Evolutionary conservation across 2,329 filamentous ascomycete genomes (phyloP), one percentile per base, ranked within the genome.

Genomic region (Raffaelea deltoideospora): DNA sequence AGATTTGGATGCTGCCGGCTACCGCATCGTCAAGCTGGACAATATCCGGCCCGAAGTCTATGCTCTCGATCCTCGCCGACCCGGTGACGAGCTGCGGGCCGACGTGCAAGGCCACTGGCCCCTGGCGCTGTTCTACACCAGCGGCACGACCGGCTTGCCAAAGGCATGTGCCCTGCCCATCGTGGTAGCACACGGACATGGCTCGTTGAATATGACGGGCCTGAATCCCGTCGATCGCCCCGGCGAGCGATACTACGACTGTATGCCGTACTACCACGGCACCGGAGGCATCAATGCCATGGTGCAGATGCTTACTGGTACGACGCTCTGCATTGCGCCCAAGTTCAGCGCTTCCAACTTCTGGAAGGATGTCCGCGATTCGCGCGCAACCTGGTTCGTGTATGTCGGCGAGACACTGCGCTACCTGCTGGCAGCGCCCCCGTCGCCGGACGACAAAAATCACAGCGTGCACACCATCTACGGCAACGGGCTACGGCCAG

Each of bases 371-470:
- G 63, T 85, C 17, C 69, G 75, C 32, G 76, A 76, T 40, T 76
- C 73, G 0, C 57, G 67, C 13, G 72, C 80, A 1, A 85, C 79
- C 0, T 69, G 72, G 48, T 81, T 86, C 45, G 72, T 80, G 15
- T 87, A 87, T 49, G 81, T 87, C 3, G 81, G 81, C 47, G 81
- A 87, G 52, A 83, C 78, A 0, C 70, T 80, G 7, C 69, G 81
- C 1, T 87, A 86, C 46, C 64, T 87, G 1, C 65, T 86, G 11
- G 74, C 79, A 1, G 69, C 70, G 2, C 78, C 79, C 2, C 69
- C 71, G 0, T 70, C 67, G n/a, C 63, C 71, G 0, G 62, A 72
- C 7, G 76, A 80, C 52, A 64, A 57, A 41, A 57, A 67, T 13
- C 76, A 81, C 55, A 59, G 58, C 4, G 62, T 79, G 10, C 64